Percentiles rank a stretch among this genome's conserved stretches.
Evolutionary conservation across 2,329 filamentous ascomycete genomes (phyloP).

Genomic region (Zymoseptoria pseudotritici): DNA sequence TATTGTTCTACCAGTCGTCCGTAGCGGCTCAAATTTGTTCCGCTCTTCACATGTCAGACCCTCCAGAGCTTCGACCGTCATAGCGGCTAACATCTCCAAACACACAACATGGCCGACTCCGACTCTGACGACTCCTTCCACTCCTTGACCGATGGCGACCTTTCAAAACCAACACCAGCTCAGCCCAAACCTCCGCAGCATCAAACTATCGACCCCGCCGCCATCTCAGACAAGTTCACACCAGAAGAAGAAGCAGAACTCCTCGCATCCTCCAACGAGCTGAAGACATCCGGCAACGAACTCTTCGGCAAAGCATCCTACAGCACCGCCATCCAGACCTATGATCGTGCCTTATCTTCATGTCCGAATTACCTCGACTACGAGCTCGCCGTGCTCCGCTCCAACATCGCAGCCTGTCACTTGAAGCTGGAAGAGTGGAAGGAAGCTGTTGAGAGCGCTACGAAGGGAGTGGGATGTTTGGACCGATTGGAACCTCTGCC

Average conservation of each 20-base stretch:
- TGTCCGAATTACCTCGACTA: constrained; percentile 83
- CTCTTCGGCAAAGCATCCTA: constrained; percentile 69
- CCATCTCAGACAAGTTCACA: constrained; percentile 28
- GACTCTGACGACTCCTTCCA: constrained; percentile 29
- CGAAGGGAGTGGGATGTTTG: constrained; percentile 64
- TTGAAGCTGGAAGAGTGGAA: constrained; percentile 82
- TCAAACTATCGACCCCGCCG: constrained; percentile 7
- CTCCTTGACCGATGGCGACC: constrained; percentile 23
- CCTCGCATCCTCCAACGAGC: constrained; percentile 60
- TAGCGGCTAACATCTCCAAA: not conserved
- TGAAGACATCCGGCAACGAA: constrained; percentile 69
- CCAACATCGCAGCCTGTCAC: constrained; percentile 84
- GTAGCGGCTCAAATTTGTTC: not conserved
- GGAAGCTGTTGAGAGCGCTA: constrained; percentile 67
- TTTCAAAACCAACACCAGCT: not conserved
- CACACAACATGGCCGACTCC: constrained; percentile 9
- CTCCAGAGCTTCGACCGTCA: not conserved
- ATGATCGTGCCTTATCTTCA: constrained; percentile 69
- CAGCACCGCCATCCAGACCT: constrained; percentile 70
- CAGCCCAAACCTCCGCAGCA: not conserved
- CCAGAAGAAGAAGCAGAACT: constrained; percentile 48
- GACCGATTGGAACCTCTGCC: constrained; percentile 50
- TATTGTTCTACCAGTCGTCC: too few relatives aligned
- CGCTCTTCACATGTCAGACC: not conserved
- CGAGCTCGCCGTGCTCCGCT: constrained; percentile 77